Percentiles rank a stretch among this genome's conserved stretches.
phyloP scores from a whole-genome alignment of 2,329 filamentous ascomycete species.

The Colletotrichum tanaceti region DNA sequence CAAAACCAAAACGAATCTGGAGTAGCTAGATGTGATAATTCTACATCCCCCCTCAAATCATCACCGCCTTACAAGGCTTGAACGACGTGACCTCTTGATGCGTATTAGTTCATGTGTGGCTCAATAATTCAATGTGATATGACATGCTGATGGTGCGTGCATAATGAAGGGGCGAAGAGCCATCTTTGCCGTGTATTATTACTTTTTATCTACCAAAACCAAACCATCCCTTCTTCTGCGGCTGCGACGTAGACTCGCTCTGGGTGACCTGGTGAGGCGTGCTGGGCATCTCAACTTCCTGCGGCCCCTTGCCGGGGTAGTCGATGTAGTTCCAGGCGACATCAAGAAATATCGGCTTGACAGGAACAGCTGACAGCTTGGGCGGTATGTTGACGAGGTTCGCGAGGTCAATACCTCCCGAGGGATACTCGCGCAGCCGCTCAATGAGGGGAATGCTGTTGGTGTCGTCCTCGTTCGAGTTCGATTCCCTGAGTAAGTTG shows the following conservation, averaged over 20 bases:
- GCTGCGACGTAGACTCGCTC: constrained; percentile 53
- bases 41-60: constrained; percentile 67
- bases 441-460: constrained; percentile 74
- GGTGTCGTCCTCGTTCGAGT: constrained; percentile 57
- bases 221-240: constrained; percentile 81
- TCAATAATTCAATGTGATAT: background rate
- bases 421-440: constrained; percentile 79
- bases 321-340: constrained; percentile 98
- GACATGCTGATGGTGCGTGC: background rate
- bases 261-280: constrained; percentile 39
- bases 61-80: too few species aligned
- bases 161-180: background rate
- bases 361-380: constrained; percentile 81
- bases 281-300: constrained; percentile 44
- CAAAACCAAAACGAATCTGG: constrained; percentile 55
- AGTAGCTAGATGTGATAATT: constrained; percentile 62
- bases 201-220: constrained; percentile 69
- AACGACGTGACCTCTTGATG: too few species aligned
- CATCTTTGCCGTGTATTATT: constrained; percentile 9
- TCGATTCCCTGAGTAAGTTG: constrained; percentile 65
- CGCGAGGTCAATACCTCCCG: constrained; percentile 75
- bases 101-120: background rate
- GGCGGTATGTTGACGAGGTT: constrained; percentile 91
- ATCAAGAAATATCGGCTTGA: constrained; percentile 96
- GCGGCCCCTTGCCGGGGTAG: constrained; percentile 75